A percentile compares a stretch with the other conserved stretches of the same genome.
Evolutionary conservation across 441 rosid genomes (phyloP).

Genomic region (Populus hybrid): DNA sequence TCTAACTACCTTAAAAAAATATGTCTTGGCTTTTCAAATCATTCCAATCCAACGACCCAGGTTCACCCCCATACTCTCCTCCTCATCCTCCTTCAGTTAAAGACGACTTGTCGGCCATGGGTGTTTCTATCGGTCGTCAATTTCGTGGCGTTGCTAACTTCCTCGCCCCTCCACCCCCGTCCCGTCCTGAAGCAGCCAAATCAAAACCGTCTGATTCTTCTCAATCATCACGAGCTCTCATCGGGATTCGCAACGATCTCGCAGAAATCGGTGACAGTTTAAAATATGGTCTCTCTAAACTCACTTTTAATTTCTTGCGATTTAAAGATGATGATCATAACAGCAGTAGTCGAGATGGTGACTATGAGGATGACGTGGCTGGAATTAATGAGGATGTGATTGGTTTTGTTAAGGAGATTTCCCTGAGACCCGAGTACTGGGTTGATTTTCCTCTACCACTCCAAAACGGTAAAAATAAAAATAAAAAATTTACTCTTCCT

Average conservation of each 20-base stretch:
- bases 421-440: slow-evolving; percentile 54
- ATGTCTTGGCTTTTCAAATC: slow-evolving; percentile 71
- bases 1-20: neutral
- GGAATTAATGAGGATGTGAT: slow-evolving; percentile 55
- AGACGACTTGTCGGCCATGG: slow-evolving; percentile 38
- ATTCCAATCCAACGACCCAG: slow-evolving; percentile 28
- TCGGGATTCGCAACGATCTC: slow-evolving; percentile 63
- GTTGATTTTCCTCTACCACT: slow-evolving; percentile 55
- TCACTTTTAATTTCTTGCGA: slow-evolving; percentile 45
- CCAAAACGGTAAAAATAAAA: slow-evolving; percentile 29
- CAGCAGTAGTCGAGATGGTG: slow-evolving; percentile 12
- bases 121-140: slow-evolving; percentile 45
- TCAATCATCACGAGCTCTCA: slow-evolving; percentile 31
- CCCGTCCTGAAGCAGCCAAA: neutral
- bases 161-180: slow-evolving; percentile 40
- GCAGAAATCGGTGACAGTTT: slow-evolving; percentile 64
- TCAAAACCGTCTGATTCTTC: slow-evolving; percentile 19
- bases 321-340: slow-evolving; percentile 26
- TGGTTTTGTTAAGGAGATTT: slow-evolving; percentile 47
- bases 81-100: slow-evolving; percentile 22
- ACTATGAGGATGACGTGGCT: slow-evolving; percentile 28
- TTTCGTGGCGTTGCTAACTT: slow-evolving; percentile 55
- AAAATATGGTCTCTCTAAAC: slow-evolving; percentile 45
- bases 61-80: slow-evolving; percentile 19
- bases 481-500: neutral